These are phyloP conservation scores for Macrophomina tecta DNA, from an alignment of 2,329 filamentous ascomycete genomes.

Conservation along the genomic window DNA sequence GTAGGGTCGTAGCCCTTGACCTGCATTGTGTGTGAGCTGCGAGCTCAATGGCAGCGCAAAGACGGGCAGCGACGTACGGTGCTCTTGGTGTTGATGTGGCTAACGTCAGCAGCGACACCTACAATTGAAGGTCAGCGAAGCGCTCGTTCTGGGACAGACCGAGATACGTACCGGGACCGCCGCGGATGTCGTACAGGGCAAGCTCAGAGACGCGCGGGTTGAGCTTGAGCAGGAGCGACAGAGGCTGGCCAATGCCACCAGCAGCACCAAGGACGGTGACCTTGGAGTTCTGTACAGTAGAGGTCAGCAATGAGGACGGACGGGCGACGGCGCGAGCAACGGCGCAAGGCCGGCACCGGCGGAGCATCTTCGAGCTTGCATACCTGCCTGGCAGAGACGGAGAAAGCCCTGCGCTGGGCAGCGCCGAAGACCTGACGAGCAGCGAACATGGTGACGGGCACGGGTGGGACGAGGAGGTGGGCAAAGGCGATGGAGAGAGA, in stretches of 20 bases:
- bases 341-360: constrained; percentile 28
- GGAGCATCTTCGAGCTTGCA: constrained; percentile 33
- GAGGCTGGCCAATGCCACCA: constrained; percentile 97
- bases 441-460: constrained; percentile 71
- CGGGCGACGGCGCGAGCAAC: constrained; percentile 29
- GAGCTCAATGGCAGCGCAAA: constrained; percentile 16
- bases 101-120: constrained; percentile 98
- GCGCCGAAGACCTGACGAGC: constrained; percentile 58
- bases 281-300: constrained; percentile 78
- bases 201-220: constrained; percentile 94
- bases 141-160: neutral
- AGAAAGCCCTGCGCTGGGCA: constrained; percentile 60
- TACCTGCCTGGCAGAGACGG: constrained; percentile 59
- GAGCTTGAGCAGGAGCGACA: constrained; percentile 97
- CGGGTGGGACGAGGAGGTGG: constrained; percentile 32
- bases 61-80: constrained; percentile 51
- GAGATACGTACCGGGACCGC: constrained; percentile 77
- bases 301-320: constrained; percentile 35
- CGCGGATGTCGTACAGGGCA: constrained; percentile 96
- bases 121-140: constrained; percentile 11
- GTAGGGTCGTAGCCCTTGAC: constrained; percentile 89
- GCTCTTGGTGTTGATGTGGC: constrained; percentile 99
- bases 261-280: constrained; percentile 95
- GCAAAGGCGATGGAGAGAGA: constrained; percentile 34
- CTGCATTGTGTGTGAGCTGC: constrained; percentile 37